Base-by-base conservation (phyloP, 257 asterid species). In the Rubia yunnanensis region DNA sequence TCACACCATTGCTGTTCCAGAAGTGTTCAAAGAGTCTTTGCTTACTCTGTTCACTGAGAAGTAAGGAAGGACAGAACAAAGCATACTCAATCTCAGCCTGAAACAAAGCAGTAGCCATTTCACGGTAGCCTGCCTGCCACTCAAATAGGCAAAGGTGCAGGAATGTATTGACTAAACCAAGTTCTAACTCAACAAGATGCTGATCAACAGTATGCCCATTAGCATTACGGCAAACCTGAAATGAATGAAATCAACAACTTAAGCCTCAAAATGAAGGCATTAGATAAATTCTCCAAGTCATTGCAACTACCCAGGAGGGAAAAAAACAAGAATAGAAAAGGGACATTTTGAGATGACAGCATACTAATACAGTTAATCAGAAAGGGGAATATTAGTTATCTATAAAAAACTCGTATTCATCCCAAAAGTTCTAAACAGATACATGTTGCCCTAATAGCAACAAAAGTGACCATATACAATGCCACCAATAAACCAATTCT, bases 81-180 rank as follows among this genome's bases (percentile, higher is more conserved):
- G 86, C 74, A 67, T 86, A 90, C 70, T 94, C 99, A 73, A 94
- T 81, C 81, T 87, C 92, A 3, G 97, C 95, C 79, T 94, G 99
- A 71, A 90, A 79, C 72, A 94, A 81, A 74, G 95, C 97, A 73
- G 99, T 92, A 67, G 99, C 92, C 84, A 89, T 76, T 80, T 92
- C 99, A 64, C 81, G 89, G 86, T 84, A 83, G 60, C 99, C 99
- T 64, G 97, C 81, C 79, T 89, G 95, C 99, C 97, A 92, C 75
- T 92, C 99, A 0, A 92, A 87, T 68, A 94, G 95, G 64, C 99
- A 92, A 68, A 92, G 96, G 73, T 83, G 62, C 61, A 90, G 72
- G 75, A 84, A 89, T 70, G 82, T 72, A 74, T 92, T 86, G 71
- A 92, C 96, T 76, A 92, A 73, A 76, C 90, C 89, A 70, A 86